A percentile compares a stretch with the other conserved stretches of the same genome.
Conservation (phyloP, 768 basidiomycete genomes). For the Amanita pallidorosea region DNA sequence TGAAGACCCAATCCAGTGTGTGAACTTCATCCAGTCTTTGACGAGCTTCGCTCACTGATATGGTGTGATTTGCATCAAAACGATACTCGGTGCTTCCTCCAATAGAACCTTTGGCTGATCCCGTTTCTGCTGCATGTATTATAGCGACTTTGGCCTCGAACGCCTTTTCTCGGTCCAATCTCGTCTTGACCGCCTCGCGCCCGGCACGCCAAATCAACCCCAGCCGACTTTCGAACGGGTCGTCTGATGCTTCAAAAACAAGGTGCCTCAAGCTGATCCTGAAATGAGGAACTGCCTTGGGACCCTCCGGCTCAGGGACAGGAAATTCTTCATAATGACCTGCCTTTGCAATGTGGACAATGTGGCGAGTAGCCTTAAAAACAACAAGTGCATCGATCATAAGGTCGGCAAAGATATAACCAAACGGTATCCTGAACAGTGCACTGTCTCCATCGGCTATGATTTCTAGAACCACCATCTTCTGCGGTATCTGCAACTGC, state of each 20-base stretch:
- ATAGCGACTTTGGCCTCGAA: conserved; percentile 72
- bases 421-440: conserved; percentile 70
- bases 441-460: conserved; percentile 49
- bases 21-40: conserved; percentile 58
- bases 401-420: conserved; percentile 66
- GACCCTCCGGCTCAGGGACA: conserved; percentile 57
- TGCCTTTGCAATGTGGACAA: conserved; percentile 41
- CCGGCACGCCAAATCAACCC: conserved; percentile 70
- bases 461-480: conserved; percentile 27
- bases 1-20: conserved; percentile 60
- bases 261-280: conserved; percentile 47
- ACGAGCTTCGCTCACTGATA: conserved; percentile 64
- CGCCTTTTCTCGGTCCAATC: conserved; percentile 69
- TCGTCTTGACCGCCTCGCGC: conserved; percentile 53
- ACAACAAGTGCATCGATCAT: conserved; percentile 60
- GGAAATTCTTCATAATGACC: conserved; percentile 44
- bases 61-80: conserved; percentile 53
- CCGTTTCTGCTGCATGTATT: conserved; percentile 35
- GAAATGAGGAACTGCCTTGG: conserved; percentile 62
- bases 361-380: conserved; percentile 65
- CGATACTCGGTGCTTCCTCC: conserved; percentile 37
- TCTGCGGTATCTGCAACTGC: conserved; percentile 24
- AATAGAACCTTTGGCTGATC: conserved; percentile 12
- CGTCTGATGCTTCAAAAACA: conserved; percentile 73
- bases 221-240: conserved; percentile 70